These are phyloP conservation scores for Ricinus communis DNA, from an alignment of 345 rosid species.

Conservation along the genomic window DNA sequence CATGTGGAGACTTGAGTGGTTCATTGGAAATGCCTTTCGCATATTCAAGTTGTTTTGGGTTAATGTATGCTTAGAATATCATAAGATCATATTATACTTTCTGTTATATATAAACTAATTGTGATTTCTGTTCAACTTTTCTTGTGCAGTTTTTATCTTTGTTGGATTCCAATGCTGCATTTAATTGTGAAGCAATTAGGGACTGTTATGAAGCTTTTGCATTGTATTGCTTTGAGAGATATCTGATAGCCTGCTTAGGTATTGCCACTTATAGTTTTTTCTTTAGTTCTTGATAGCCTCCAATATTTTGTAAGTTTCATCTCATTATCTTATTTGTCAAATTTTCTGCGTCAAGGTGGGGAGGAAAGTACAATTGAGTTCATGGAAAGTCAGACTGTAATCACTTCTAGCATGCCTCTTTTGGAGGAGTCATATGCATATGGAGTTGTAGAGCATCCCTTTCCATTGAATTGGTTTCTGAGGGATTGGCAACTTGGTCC, in stretches of 20 bases:
- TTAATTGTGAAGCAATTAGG: constrained; percentile 89
- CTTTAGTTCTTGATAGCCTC: constrained; percentile 12
- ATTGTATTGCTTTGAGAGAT: constrained; percentile 96
- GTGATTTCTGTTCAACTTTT: constrained; percentile 18
- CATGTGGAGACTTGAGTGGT: background rate
- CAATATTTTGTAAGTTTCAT: constrained; percentile 1
- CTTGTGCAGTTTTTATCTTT: constrained; percentile 79
- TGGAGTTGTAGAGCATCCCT: constrained; percentile 97
- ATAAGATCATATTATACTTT: background rate
- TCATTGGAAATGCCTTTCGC: background rate
- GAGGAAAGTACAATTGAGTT: constrained; percentile 88
- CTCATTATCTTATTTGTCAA: constrained; percentile 8
- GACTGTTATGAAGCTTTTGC: constrained; percentile 99
- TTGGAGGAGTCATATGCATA: constrained; percentile 75
- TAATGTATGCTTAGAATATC: background rate
- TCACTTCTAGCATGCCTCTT: constrained; percentile 72
- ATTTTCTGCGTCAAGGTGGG: constrained; percentile 58
- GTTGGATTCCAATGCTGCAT: constrained; percentile 85
- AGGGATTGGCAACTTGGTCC: constrained; percentile 90
- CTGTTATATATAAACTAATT: background rate
- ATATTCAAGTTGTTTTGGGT: background rate
- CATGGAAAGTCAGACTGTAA: constrained; percentile 77
- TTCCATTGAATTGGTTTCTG: constrained; percentile 71
- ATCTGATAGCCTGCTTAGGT: constrained; percentile 98
- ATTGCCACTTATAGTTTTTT: constrained; percentile 22